These are phyloP conservation scores for Funneliformis caledonium DNA, from an alignment of 371 early-diverging fungal species.

Conservation along the genomic window DNA sequence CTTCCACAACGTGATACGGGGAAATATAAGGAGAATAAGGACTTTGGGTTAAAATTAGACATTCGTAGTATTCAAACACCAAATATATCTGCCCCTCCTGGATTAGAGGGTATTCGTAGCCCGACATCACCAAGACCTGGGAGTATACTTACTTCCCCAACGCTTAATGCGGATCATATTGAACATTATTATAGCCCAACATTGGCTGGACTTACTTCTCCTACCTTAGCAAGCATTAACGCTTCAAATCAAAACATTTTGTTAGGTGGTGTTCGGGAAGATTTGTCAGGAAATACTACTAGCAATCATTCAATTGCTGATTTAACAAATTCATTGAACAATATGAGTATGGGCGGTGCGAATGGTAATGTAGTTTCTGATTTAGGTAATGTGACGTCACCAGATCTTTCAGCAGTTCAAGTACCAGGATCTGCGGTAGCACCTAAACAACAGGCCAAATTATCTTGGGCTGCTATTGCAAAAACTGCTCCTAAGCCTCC, in stretches of 20 bases:
- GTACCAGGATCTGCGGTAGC: conserved; percentile 11
- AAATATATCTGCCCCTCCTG: conserved; percentile 34
- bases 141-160: conserved; percentile 22
- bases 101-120: conserved; percentile 35
- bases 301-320: conserved; percentile 33
- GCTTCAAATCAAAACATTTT: conserved; percentile 37
- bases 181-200: conserved; percentile 36
- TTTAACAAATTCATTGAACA: conserved; percentile 32
- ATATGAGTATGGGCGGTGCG: conserved; percentile 15
- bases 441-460: conserved; percentile 19
- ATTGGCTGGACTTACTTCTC: conserved; percentile 31
- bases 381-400: conserved; percentile 21
- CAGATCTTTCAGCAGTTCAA: conserved; percentile 27
- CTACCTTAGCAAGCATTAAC: conserved; percentile 25
- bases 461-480: conserved; percentile 37
- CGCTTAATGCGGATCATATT: conserved; percentile 29
- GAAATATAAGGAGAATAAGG: conserved; percentile 35
- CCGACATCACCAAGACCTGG: conserved; percentile 30
- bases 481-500: conserved; percentile 37
- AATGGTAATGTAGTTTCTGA: conserved; percentile 14
- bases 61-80: conserved; percentile 38
- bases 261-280: not conserved
- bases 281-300: conserved; percentile 16
- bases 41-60: conserved; percentile 39
- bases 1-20: conserved; percentile 29